Percentiles rank a stretch among this genome's conserved stretches.
Conservation (phyloP, 768 basidiomycete species). For the Pleurotus cornucopiae region DNA sequence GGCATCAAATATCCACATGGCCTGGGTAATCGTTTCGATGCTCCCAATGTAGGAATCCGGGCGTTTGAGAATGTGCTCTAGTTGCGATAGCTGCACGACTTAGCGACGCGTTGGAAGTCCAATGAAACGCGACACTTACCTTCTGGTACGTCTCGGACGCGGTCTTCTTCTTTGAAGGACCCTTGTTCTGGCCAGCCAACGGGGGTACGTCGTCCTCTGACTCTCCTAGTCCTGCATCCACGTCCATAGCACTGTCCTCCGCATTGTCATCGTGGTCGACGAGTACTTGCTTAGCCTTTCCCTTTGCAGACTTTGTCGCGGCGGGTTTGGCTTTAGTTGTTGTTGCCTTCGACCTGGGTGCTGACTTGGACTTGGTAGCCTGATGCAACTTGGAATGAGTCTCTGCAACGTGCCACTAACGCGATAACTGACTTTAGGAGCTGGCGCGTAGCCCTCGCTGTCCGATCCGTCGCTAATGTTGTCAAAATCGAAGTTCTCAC, state of each 20-base stretch:
- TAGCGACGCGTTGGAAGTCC: background rate
- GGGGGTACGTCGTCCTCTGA: slow-evolving; percentile 1
- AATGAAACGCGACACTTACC: slow-evolving; percentile 34
- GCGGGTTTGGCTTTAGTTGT: slow-evolving; percentile 20
- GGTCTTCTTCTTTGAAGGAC: slow-evolving; percentile 73
- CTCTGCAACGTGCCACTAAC: slow-evolving; percentile 10
- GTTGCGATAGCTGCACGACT: slow-evolving; percentile 72
- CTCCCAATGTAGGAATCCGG: slow-evolving; percentile 97
- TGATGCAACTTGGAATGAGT: background rate
- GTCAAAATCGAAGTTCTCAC: slow-evolving; percentile 63
- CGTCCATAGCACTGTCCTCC: slow-evolving; percentile 24
- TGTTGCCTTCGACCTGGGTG: slow-evolving; percentile 22
- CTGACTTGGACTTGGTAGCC: slow-evolving; percentile 18
- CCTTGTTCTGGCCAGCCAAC: slow-evolving; percentile 43
- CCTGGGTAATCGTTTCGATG: slow-evolving; percentile 80
- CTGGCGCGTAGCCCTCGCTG: slow-evolving; percentile 65
- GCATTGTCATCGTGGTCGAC: slow-evolving; percentile 37
- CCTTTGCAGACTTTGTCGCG: slow-evolving; percentile 36
- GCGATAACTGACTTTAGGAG: slow-evolving; percentile 37
- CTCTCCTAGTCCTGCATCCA: slow-evolving; percentile 3
- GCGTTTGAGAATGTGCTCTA: slow-evolving; percentile 90
- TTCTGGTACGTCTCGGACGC: slow-evolving; percentile 90
- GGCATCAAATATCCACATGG: slow-evolving; percentile 93
- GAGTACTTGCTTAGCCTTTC: slow-evolving; percentile 28
- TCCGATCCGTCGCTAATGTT: slow-evolving; percentile 51